These are phyloP conservation scores for Nakaseomyces bracarensis DNA, from an alignment of 1,139 yeast genomes.

Conservation along the genomic window DNA sequence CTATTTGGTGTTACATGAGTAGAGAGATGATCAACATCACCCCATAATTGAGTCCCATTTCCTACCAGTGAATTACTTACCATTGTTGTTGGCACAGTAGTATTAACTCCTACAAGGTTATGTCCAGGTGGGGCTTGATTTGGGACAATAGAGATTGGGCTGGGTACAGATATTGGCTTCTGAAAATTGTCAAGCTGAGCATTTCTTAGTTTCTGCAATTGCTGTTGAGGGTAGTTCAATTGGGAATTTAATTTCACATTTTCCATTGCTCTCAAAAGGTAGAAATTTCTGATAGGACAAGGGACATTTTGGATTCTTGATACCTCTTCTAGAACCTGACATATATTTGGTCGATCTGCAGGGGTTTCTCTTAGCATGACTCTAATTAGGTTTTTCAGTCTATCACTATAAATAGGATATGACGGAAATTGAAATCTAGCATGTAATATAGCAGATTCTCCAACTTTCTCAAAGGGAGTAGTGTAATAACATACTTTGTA, in stretches of 20 bases:
- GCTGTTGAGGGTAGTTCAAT: constrained; percentile 4
- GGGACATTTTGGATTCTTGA: constrained; percentile 50
- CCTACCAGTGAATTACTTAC: background rate
- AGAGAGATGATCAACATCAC: background rate
- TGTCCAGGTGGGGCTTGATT: background rate
- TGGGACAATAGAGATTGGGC: background rate
- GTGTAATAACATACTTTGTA: constrained; percentile 71
- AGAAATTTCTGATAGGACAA: constrained; percentile 40
- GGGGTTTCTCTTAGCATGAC: constrained; percentile 65
- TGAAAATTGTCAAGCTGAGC: constrained; percentile 3
- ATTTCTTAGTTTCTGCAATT: constrained; percentile 5
- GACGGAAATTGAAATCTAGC: constrained; percentile 56
- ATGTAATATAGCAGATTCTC: constrained; percentile 64
- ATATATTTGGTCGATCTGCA: constrained; percentile 60
- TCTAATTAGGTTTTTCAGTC: constrained; percentile 52
- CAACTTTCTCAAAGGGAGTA: constrained; percentile 68
- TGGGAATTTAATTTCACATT: constrained; percentile 1
- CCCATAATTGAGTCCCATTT: background rate
- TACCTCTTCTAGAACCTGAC: constrained; percentile 60
- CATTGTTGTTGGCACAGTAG: constrained; percentile 1
- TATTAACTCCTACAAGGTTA: background rate
- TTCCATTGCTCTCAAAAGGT: constrained; percentile 22
- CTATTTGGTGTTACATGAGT: constrained; percentile 1
- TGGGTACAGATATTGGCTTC: background rate
- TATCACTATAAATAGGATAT: constrained; percentile 38